These are phyloP conservation scores for Globisporangium acanthophoron DNA, from an alignment of 352 stramenopile species.

Conservation along the genomic window DNA sequence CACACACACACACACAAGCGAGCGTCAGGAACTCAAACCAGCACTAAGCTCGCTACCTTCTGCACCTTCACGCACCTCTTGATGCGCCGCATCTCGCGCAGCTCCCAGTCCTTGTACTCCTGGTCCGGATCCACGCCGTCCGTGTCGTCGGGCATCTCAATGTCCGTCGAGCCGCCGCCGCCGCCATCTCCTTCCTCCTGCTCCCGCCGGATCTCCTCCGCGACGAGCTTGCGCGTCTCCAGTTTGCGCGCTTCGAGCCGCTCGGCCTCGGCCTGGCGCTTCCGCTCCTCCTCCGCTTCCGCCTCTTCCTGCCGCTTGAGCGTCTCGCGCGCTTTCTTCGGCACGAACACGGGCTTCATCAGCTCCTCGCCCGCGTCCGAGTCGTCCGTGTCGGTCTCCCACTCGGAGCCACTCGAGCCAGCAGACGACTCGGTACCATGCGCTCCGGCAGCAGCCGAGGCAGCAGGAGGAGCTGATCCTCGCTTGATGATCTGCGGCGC, in stretches of 20 bases:
- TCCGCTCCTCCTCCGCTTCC: slow-evolving; percentile 64
- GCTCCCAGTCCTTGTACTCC: slow-evolving; percentile 92
- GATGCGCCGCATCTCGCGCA: slow-evolving; percentile 91
- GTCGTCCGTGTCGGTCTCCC: slow-evolving; percentile 78
- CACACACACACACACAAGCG: neutral
- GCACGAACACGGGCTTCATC: slow-evolving; percentile 91
- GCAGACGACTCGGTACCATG: slow-evolving; percentile 32
- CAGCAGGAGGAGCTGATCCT: neutral
- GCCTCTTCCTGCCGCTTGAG: slow-evolving; percentile 78
- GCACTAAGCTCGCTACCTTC: no score
- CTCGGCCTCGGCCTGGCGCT: slow-evolving; percentile 43
- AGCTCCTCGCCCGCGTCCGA: slow-evolving; percentile 66
- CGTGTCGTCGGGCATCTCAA: slow-evolving; percentile 88
- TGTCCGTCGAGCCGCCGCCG: slow-evolving; percentile 49
- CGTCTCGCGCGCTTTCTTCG: slow-evolving; percentile 84
- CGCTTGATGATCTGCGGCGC: slow-evolving; percentile 35
- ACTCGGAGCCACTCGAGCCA: slow-evolving; percentile 56
- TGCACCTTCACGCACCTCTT: slow-evolving; percentile 48
- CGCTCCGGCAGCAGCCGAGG: neutral
- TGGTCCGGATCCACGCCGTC: slow-evolving; percentile 85
- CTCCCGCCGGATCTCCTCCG: slow-evolving; percentile 67
- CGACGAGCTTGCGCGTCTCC: slow-evolving; percentile 70
- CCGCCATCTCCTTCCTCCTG: slow-evolving; percentile 43
- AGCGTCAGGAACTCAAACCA: neutral
- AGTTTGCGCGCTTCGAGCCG: slow-evolving; percentile 42